Conservation (phyloP, 2,329 filamentous ascomycete species). For the Acrodontium crateriforme region DNA sequence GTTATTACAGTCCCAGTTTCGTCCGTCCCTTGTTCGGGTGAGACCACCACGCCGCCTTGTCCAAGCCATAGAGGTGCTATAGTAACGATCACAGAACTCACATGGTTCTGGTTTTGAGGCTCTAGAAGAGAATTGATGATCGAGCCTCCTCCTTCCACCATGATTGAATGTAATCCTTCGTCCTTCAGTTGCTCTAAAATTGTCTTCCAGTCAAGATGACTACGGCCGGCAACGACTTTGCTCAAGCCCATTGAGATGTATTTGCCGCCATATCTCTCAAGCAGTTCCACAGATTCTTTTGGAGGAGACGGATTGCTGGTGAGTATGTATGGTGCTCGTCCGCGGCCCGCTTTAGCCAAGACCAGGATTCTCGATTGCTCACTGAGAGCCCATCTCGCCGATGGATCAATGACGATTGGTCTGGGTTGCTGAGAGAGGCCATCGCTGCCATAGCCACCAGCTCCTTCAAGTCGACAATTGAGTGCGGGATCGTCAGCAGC, state of each 20-base stretch:
- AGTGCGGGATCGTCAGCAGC: conserved; percentile 72
- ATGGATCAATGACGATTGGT: conserved; percentile 71
- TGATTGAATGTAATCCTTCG: conserved; percentile 60
- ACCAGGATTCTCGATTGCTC: conserved; percentile 47
- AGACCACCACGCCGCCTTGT: conserved; percentile 64
- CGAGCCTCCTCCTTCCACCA: conserved; percentile 78
- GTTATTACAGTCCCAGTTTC: no score
- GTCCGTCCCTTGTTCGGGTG: conserved; percentile 46
- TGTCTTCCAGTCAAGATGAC: conserved; percentile 41
- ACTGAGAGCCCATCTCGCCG: conserved; percentile 58
- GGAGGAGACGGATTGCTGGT: neutral
- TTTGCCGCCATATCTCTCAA: no score
- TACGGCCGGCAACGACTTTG: neutral
- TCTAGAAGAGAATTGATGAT: conserved; percentile 74
- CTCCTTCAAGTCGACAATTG: conserved; percentile 57
- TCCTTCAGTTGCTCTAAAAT: conserved; percentile 45
- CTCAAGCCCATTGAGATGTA: no score
- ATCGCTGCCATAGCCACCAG: no score
- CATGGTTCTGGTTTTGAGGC: conserved; percentile 42
- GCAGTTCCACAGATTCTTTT: neutral
- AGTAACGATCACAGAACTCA: conserved; percentile 73
- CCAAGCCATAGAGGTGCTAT: conserved; percentile 88
- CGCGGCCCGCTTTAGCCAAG: conserved; percentile 49
- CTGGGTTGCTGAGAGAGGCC: conserved; percentile 55
- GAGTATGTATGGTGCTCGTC: conserved; percentile 56